Base-by-base conservation (phyloP, 257 asterid species). In the Jacaranda copaia region DNA sequence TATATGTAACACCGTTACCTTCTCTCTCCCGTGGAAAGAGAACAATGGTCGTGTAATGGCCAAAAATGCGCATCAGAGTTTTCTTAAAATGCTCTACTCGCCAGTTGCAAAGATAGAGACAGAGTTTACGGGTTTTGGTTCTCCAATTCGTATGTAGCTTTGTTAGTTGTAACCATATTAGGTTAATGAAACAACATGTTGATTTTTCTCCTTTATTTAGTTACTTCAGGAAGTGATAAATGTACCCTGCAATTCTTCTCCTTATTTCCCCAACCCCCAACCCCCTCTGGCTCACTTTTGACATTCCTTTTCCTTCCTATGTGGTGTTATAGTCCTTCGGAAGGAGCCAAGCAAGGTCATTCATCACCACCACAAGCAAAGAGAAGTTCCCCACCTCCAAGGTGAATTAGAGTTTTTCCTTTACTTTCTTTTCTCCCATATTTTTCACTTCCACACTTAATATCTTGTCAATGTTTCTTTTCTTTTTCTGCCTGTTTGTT, bases 361-460 rank as follows among this genome's bases (percentile, higher is more conserved):
- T 90, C 89, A 11, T 93, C 96, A 9, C 87, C 85, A 4, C 83
- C 85, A 6, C 88, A 55, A 65, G 77, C 85, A 39, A 90, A 77
- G 83, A 88, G 79, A 79, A 84, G 80, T 79, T 83, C 93, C 38
- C 93, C 96, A 15, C 87, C 90, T 64, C 92, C 91, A 19, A 81
- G 96, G 96, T 90, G 80, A 43, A 48, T 10, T 38, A n/a, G 42
- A 36, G 7, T 5, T 45, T 70, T 73, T 46, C 53, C 5, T 65
- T 53, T 15, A 36, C 52, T 2, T 43, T 46, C 15, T 20, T 25
- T 60, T 35, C 39, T 9, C 11, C 9, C 8, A 4, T n/a, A 55
- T 19, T n/a, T 19, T 6, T 1, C 18, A 5, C 14, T 38, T 12
- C 56, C 6, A 16, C 1, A 8, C 12, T 57, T 1, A 8, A 9